phyloP scores from a whole-genome alignment of 331 rosid genomes.

The Rosa hybrid region DNA sequence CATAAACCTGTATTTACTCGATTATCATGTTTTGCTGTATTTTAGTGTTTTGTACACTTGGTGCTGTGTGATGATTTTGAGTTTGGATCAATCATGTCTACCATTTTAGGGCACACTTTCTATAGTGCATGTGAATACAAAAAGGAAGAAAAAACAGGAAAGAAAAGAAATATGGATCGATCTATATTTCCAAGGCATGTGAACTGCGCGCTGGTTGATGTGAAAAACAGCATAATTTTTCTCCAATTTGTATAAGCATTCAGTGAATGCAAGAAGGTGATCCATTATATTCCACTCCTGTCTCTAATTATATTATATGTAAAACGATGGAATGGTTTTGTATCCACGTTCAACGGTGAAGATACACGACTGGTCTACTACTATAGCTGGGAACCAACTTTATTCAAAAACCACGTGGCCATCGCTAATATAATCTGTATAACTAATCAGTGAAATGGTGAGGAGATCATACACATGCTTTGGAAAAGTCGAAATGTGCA shows the following conservation, averaged over 20 bases:
- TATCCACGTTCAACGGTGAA: slow-evolving; percentile 49
- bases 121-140: background rate
- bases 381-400: slow-evolving; percentile 1
- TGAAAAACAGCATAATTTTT: background rate
- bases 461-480: background rate
- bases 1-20: background rate
- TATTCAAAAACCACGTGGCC: background rate
- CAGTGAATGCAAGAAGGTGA: slow-evolving; percentile 23
- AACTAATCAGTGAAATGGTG: background rate
- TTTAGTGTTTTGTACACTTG: background rate
- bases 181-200: background rate
- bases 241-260: slow-evolving; percentile 20
- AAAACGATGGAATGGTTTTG: background rate
- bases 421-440: background rate
- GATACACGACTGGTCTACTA: background rate
- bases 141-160: background rate
- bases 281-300: background rate
- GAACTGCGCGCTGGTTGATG: background rate
- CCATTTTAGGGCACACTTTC: background rate
- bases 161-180: background rate
- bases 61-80: background rate
- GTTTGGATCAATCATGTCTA: background rate
- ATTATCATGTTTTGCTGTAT: background rate
- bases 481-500: background rate
- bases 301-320: background rate